A percentile compares a stretch with the other conserved stretches of the same genome.
Evolutionary conservation across 331 rosid genomes (phyloP).

Genomic region (Arachis monticola): DNA sequence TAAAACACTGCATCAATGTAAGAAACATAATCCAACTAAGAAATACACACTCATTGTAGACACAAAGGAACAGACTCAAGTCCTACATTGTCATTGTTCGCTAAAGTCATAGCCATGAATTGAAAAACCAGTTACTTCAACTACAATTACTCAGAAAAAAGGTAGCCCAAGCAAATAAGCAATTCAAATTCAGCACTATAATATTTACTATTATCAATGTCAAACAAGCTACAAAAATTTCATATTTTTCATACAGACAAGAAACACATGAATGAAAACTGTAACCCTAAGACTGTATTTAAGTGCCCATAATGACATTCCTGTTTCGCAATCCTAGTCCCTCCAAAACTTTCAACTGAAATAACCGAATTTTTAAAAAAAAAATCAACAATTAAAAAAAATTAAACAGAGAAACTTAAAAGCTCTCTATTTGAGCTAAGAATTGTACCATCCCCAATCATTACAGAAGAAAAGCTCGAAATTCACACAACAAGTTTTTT

Average conservation of each 20-base stretch:
- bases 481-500: background rate
- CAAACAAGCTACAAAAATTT: background rate
- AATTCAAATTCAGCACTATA: background rate
- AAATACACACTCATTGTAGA: conserved; percentile 10
- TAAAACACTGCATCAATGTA: background rate
- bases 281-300: background rate
- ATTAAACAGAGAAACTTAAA: too few relatives aligned
- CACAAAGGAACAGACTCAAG: background rate
- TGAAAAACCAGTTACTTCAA: conserved; percentile 4
- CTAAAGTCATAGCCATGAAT: conserved; percentile 3
- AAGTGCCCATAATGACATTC: background rate
- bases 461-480: background rate
- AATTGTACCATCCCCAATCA: conserved; percentile 3
- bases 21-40: background rate
- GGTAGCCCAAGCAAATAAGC: background rate
- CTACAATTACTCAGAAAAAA: background rate
- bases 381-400: background rate
- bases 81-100: conserved; percentile 1
- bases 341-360: background rate
- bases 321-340: background rate
- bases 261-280: background rate
- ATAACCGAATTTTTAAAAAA: background rate
- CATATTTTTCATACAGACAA: background rate
- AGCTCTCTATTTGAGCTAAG: background rate
- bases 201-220: background rate